Base-by-base conservation (phyloP, 2,329 filamentous ascomycete species). In the Trichoderma citrinoviride region DNA sequence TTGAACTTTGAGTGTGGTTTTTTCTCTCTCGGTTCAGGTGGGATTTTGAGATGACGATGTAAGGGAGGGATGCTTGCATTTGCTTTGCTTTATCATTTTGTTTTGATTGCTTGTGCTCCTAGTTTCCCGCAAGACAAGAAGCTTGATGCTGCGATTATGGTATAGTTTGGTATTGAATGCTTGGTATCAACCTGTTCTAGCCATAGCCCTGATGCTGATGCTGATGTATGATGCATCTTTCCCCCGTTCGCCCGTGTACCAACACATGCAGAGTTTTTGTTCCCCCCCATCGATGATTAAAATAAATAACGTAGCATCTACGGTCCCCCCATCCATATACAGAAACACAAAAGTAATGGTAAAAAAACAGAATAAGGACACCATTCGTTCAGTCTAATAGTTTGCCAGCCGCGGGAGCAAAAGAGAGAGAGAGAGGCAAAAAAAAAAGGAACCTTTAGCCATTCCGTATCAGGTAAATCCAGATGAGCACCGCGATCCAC, bases 391-490 rank as follows among this genome's bases (percentile, higher is more conserved):
- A 50, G 29, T 58, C 44, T 23, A 44, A 8, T 50, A 29, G 23
- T 25, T 46, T 21, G 29, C 47, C 23, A 7, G 27, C 6, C 23
- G 23, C 2, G 10, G 29, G 29, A 33, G 29, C 29, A 33, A 33
- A 12, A 12, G 3, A 33, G n/a, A n/a, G n/a, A n/a, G n/a, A 33
- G 8, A 33, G n/a, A 10, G 47, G 12, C 23, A 23, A 7, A 17
- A 7, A 3, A 14, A 33, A 17, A 12, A 17, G n/a, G 23, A 29
- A 23, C 4, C 33, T 50, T 66, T 55, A 91, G 68, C 88, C 88
- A 71, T 82, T 82, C 77, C 84, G 86, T 64, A 88, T 81, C 70
- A 94, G 77, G 77, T 87, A 91, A 33, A 81, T 80, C 81, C 90
- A 95, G 74, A 87, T 87, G 15, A 79, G 68, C 50, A 88, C 75